Evolutionary conservation across 139 green algal genomes (phyloP).

Genomic region (Trebouxia sp.): DNA sequence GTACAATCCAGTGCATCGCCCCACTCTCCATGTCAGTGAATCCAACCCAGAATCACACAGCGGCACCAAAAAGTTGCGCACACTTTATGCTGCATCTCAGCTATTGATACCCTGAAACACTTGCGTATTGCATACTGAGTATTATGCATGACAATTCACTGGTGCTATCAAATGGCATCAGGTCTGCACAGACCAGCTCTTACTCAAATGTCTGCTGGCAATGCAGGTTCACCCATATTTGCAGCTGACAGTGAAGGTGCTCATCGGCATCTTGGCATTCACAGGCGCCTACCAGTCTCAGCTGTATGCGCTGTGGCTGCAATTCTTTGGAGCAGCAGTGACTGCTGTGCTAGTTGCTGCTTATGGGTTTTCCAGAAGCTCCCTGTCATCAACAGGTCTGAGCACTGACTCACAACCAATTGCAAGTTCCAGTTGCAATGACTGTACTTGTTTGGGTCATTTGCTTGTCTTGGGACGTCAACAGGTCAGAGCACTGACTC

Average conservation of each 20-base stretch:
- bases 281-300: background rate
- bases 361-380: constrained; percentile 23
- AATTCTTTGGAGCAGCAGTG: background rate
- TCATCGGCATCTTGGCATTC: background rate
- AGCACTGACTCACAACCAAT: no score
- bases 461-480: no score
- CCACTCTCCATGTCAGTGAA: background rate
- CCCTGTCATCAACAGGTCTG: constrained; percentile 25
- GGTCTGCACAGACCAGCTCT: no score
- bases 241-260: background rate
- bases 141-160: no score
- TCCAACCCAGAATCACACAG: background rate
- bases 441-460: no score
- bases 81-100: background rate
- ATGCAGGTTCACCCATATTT: background rate
- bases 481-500: no score
- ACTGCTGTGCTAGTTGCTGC: background rate
- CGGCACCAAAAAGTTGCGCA: no score
- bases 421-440: no score
- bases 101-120: background rate
- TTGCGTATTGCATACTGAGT: no score
- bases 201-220: no score
- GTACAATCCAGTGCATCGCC: background rate
- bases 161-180: no score
- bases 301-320: constrained; percentile 6